Evolutionary conservation across 148 eudicot genomes (phyloP), one percentile per base, ranked within the genome.

Genomic region (Chenopodium suecicum): DNA sequence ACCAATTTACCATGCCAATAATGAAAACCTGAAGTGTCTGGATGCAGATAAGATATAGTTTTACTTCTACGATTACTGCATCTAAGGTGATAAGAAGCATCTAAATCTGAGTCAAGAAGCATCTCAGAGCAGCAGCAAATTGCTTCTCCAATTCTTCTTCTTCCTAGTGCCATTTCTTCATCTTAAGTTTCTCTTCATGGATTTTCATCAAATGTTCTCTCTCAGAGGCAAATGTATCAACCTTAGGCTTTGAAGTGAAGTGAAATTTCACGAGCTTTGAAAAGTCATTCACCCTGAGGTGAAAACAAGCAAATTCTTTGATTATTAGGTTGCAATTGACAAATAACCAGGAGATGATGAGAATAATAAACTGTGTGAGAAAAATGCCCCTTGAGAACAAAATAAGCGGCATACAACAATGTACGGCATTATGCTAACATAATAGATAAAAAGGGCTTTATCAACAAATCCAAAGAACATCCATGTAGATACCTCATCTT

Each of bases 71-170:
- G 52, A 47, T 47, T 47, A 9, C 52, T 47, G n/a, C 52, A 47
- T 47, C 52, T 8, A 47, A 47, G 52, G 0, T 7, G 11, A 47
- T 47, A 9, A 47, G 52, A 47, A 47, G 52, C 52, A 47, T 47
- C 52, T 47, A 2, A 54, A 54, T 54, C 60, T 12, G 60, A 54
- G 60, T 54, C 52, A 47, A 47, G 52, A 47, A 19, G 20, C 32
- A 37, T 4, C 6, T 71, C 74, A 71, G 74, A 8, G 74, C 74
- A 37, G 74, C n/a, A 71, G 50, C 74, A 37, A 71, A 71, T 22
- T 41, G n/a, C 11, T 41, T 71, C 10, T 71, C 74, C 12, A 20
- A 16, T 22, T 16, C 50, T 44, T 72, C 75, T 72, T 72, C 75
- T 41, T 19, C 52, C 29, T 8, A 2, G 54, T 72, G 52, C 75